phyloP scores from a whole-genome alignment of 2,329 filamentous ascomycete genomes.

The Fusarium aywerte region DNA sequence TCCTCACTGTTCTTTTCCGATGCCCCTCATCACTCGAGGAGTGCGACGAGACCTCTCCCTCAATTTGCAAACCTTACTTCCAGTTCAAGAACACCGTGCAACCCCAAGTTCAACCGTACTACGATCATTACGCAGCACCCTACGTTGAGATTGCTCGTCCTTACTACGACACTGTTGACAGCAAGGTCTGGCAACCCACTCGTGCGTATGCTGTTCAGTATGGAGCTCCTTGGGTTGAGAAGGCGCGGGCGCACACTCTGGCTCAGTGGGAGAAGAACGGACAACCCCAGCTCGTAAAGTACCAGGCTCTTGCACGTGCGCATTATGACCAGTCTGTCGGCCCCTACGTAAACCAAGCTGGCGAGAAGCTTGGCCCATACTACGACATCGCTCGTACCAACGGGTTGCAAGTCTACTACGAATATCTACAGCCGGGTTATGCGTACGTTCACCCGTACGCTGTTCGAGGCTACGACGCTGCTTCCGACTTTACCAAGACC shows the following conservation, averaged over 20 bases:
- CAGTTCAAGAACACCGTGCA: slow-evolving; percentile 69
- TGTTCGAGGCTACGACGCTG: slow-evolving; percentile 72
- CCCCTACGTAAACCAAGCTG: slow-evolving; percentile 75
- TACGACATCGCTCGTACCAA: slow-evolving; percentile 73
- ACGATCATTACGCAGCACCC: slow-evolving; percentile 82
- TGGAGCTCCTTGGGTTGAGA: slow-evolving; percentile 76
- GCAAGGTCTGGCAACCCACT: slow-evolving; percentile 75
- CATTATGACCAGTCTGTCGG: slow-evolving; percentile 78
- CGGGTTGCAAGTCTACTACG: slow-evolving; percentile 74
- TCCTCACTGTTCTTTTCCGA: slow-evolving; percentile 82
- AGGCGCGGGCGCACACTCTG: slow-evolving; percentile 72
- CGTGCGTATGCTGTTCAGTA: slow-evolving; percentile 75
- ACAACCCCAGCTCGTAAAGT: slow-evolving; percentile 76
- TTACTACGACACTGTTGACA: slow-evolving; percentile 73
- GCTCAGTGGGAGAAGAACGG: slow-evolving; percentile 83
- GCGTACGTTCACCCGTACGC: slow-evolving; percentile 78
- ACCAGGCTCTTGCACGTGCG: slow-evolving; percentile 68
- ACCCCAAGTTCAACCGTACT: slow-evolving; percentile 86
- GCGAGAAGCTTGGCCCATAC: slow-evolving; percentile 73
- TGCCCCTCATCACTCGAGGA: slow-evolving; percentile 78
- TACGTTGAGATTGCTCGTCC: slow-evolving; percentile 82
- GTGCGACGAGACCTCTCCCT: slow-evolving; percentile 75
- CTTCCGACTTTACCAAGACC: slow-evolving; percentile 73
- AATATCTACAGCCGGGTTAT: slow-evolving; percentile 80
- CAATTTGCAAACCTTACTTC: slow-evolving; percentile 86